Evolutionary conservation across 108 stramenopile species (phyloP), one percentile per base, ranked within the genome.

Genomic region (Pseudonitzschia multiseries): DNA sequence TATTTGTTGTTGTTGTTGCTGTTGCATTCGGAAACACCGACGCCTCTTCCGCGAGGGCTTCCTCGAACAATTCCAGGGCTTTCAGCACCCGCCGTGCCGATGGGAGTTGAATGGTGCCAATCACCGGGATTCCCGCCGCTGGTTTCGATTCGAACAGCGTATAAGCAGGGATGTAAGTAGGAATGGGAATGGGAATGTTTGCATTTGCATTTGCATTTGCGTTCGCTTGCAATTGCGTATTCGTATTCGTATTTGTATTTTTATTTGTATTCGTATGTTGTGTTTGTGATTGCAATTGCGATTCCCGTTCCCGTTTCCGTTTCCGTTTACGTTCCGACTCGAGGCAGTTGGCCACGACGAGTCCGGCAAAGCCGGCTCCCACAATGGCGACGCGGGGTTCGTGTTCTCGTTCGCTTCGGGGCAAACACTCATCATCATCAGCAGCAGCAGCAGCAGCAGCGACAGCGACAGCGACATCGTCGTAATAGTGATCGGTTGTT

Each of bases 361-460:
- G 44, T 8, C 75, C 75, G 24, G 75, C 67, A 60, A 69, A 76
- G 24, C 75, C 75, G 10, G 66, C 75, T 17, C 75, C 75, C 8
- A 76, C 46, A 24, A 76, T 76, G 44, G 75, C 75, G n/a, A 76
- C 66, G 46, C 17, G 18, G 46, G 46, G 46, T 18, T 10, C 46
- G 46, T n/a, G n/a, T n/a, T n/a, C n/a, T n/a, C n/a, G n/a, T n/a
- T n/a, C n/a, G n/a, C n/a, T n/a, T n/a, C n/a, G n/a, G n/a, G n/a
- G n/a, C n/a, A n/a, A n/a, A n/a, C n/a, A n/a, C n/a, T n/a, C n/a
- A n/a, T n/a, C n/a, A n/a, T n/a, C n/a, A n/a, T n/a, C n/a, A n/a
- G n/a, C n/a, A n/a, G n/a, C n/a, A n/a, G n/a, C n/a, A n/a, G n/a
- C n/a, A n/a, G n/a, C n/a, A n/a, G n/a, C n/a, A n/a, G n/a, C n/a